A percentile compares a stretch with the other conserved stretches of the same genome.
Evolutionary conservation across 2,329 filamentous ascomycete genomes (phyloP).

Genomic region (Lizonia empirigonia): DNA sequence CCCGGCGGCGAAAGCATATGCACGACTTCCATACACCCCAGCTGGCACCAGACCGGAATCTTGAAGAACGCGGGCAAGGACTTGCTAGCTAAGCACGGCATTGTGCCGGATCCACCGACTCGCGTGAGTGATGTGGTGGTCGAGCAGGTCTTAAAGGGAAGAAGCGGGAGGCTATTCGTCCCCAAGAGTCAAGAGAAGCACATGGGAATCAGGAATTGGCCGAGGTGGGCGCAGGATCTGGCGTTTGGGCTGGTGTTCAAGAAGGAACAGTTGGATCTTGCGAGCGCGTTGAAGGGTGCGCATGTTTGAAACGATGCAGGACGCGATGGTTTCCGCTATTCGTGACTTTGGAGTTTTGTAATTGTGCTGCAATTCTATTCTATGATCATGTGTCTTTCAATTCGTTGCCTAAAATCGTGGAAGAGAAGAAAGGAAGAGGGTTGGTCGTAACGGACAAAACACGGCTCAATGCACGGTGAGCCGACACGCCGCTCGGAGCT

Average conservation of each 20-base stretch:
- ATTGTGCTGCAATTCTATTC: too few species aligned
- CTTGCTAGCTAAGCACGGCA: slow-evolving; percentile 19
- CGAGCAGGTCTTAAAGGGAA: slow-evolving; percentile 31
- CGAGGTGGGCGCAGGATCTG: slow-evolving; percentile 36
- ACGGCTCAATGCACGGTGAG: background rate
- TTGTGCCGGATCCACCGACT: slow-evolving; percentile 23
- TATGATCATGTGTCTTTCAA: too few species aligned
- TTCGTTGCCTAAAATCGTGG: too few species aligned
- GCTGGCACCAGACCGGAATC: slow-evolving; percentile 36
- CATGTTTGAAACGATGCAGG: too few species aligned
- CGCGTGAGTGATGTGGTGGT: slow-evolving; percentile 31
- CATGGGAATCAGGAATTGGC: slow-evolving; percentile 24
- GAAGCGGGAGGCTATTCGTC: slow-evolving; percentile 31
- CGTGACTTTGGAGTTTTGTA: too few species aligned
- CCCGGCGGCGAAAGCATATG: slow-evolving; percentile 32
- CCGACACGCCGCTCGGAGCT: background rate
- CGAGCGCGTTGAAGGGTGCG: background rate
- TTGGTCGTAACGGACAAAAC: slow-evolving; percentile 1
- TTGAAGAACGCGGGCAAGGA: slow-evolving; percentile 24
- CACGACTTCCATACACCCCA: slow-evolving; percentile 37
- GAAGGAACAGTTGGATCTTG: too few species aligned
- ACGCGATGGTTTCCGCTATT: too few species aligned
- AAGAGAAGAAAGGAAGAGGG: too few species aligned
- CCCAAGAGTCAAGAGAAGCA: slow-evolving; percentile 23
- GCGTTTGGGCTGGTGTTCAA: slow-evolving; percentile 20